Evolutionary conservation across 306 rosid genomes (phyloP).

Genomic region (Prinsepia uniflora): DNA sequence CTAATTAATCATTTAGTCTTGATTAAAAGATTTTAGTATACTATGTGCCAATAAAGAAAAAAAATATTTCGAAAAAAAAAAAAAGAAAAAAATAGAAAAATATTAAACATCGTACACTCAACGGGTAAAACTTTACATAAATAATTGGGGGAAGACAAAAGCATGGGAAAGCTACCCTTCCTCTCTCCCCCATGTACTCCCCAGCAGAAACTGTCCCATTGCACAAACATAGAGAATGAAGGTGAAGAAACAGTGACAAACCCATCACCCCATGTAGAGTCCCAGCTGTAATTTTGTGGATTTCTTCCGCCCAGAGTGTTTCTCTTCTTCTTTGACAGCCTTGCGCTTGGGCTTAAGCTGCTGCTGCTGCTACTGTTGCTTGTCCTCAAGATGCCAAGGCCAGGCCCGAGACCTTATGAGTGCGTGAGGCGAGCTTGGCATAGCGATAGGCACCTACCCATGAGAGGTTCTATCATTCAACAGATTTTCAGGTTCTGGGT

Average conservation of each 20-base stretch:
- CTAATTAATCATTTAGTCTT: no score
- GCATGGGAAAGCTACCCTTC: slow-evolving; percentile 51
- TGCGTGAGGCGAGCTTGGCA: slow-evolving; percentile 99
- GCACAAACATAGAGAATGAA: slow-evolving; percentile 41
- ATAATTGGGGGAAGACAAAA: slow-evolving; percentile 52
- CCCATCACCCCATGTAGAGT: slow-evolving; percentile 44
- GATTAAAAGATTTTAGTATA: no score
- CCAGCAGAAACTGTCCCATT: slow-evolving; percentile 52
- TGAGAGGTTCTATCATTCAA: slow-evolving; percentile 86
- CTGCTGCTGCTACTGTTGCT: slow-evolving; percentile 8
- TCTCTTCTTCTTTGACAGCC: slow-evolving; percentile 24
- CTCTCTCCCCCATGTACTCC: slow-evolving; percentile 30
- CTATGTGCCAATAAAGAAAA: no score
- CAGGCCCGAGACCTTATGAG: slow-evolving; percentile 99
- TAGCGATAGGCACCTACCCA: slow-evolving; percentile 91
- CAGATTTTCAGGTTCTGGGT: slow-evolving; percentile 92
- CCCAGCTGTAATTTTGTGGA: background rate
- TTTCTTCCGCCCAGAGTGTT: slow-evolving; percentile 19
- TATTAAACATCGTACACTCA: slow-evolving; percentile 42
- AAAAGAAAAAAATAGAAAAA: background rate
- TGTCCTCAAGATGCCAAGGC: slow-evolving; percentile 83
- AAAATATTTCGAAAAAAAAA: no score
- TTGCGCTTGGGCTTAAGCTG: background rate
- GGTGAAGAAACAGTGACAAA: slow-evolving; percentile 28
- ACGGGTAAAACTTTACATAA: slow-evolving; percentile 38